Evolutionary conservation across 805 yeast species (phyloP).

Genomic region (Candida arabinofermentans): DNA sequence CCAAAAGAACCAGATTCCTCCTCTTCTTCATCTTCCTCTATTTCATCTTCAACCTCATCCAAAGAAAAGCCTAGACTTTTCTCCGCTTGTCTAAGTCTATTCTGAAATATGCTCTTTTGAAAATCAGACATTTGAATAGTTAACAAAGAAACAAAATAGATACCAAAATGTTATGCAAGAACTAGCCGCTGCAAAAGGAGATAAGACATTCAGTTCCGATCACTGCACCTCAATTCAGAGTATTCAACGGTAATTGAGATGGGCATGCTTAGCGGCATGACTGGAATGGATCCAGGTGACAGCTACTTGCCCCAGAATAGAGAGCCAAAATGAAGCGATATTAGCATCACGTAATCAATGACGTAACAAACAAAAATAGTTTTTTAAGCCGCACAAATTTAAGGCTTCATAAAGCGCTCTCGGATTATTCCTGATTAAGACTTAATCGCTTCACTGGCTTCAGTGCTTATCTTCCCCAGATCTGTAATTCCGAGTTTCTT

Average conservation of each 20-base stretch:
- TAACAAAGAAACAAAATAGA: not conserved
- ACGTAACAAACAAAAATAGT: too few relatives aligned
- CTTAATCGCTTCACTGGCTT: not conserved
- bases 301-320: too few relatives aligned
- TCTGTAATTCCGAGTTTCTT: too few relatives aligned
- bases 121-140: constrained; percentile 21
- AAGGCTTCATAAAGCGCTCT: not conserved
- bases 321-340: too few relatives aligned
- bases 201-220: too few relatives aligned
- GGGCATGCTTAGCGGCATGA: too few relatives aligned
- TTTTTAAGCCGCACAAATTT: not conserved
- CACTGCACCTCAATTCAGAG: too few relatives aligned
- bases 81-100: constrained; percentile 21
- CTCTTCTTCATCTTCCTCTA: constrained; percentile 10
- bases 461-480: not conserved
- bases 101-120: constrained; percentile 24
- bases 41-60: constrained; percentile 9
- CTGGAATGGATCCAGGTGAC: too few relatives aligned
- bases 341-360: too few relatives aligned
- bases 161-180: too few relatives aligned
- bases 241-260: too few relatives aligned
- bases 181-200: too few relatives aligned
- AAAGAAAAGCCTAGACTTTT: constrained; percentile 17
- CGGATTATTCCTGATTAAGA: not conserved
- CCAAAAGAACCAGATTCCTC: constrained; percentile 10